Evolutionary conservation across 805 yeast species (phyloP), one percentile per base, ranked within the genome.

Genomic region (Lachancea dasiensis): DNA sequence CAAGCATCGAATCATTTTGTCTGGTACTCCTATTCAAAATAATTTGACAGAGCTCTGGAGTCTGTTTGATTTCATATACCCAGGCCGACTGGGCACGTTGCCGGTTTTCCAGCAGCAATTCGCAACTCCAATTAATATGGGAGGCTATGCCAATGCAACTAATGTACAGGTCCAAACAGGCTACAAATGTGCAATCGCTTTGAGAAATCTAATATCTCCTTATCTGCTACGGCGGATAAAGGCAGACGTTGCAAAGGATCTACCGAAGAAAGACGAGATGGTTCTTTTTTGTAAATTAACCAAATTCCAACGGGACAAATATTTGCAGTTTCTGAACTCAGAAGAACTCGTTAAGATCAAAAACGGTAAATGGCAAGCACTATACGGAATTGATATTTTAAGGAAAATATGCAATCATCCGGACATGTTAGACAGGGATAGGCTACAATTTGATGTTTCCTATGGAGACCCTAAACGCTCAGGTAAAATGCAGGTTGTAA

Each of bases 91-190:
- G 16, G 98, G 98, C 0, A 92, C 98, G 0, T 65, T 92, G 17
- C 98, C 98, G 0, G 90, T 92, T 0, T 92, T 92, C 51, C 95
- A 89, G 60, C 82, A 75, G 37, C 96, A 92, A 57, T 92, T 92
- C 58, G 82, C 95, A 2, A 69, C 80, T 5, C 98, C 98, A 0
- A 92, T 92, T 31, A 90, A 87, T 53, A 72, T 85, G 56, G 98
- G 98, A n/a, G 98, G 98, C 0, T 92, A 92, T 62, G 95, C 98
- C 1, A 92, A 90, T 64, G 97, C 98, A 0, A 79, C 94, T 1
- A 92, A 92, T 56, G 75, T 92, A 3, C 97, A 92, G 56, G 97
- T 92, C 0, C 97, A 90, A 55, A 81, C 97, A 1, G 96, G 97
- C 2, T 89, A 86, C 55, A 86, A 86, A 56, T 92, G 97, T 65